These are phyloP conservation scores for Gonapodya sp. DNA, from an alignment of 192 early-diverging fungal genomes.

Conservation along the genomic window DNA sequence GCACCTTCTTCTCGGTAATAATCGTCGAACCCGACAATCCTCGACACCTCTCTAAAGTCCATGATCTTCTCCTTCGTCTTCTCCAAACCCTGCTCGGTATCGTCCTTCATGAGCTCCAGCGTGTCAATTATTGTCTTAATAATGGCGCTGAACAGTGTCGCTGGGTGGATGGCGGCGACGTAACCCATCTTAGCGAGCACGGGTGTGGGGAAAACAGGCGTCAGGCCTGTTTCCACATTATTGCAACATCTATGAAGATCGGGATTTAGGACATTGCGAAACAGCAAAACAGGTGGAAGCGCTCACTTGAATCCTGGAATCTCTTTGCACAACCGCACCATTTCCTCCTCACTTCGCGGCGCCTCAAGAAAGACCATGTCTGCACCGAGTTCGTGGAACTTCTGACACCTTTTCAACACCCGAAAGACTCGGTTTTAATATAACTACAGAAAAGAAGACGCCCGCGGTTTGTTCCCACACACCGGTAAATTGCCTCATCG, in stretches of 20 bases:
- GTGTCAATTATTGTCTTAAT: constrained; percentile 21
- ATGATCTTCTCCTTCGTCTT: constrained; percentile 1
- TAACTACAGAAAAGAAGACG: too few species aligned
- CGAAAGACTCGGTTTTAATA: too few species aligned
- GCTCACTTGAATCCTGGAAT: constrained; percentile 15
- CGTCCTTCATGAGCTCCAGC: constrained; percentile 11
- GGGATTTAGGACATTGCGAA: too few species aligned
- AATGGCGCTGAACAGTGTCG: constrained; percentile 18
- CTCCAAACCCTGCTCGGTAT: neutral
- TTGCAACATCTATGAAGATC: constrained; percentile 16
- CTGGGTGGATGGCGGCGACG: constrained; percentile 19
- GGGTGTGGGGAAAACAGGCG: constrained; percentile 15
- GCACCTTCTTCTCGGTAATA: constrained; percentile 15
- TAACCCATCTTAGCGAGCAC: constrained; percentile 16
- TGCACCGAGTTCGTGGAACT: constrained; percentile 13
- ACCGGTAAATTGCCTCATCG: constrained; percentile 5
- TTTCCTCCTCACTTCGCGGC: constrained; percentile 18
- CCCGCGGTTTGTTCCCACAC: too few species aligned
- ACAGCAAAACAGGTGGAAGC: too few species aligned
- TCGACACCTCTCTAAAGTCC: constrained; percentile 4
- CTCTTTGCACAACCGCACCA: constrained; percentile 20
- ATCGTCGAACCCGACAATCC: constrained; percentile 20
- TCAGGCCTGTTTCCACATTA: constrained; percentile 21
- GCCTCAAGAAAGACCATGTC: constrained; percentile 24
- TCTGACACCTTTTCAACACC: neutral